A percentile compares a stretch with the other conserved stretches of the same genome.
phyloP scores from a whole-genome alignment of 129 eudicot genomes.

The Tanacetum coccineum region DNA sequence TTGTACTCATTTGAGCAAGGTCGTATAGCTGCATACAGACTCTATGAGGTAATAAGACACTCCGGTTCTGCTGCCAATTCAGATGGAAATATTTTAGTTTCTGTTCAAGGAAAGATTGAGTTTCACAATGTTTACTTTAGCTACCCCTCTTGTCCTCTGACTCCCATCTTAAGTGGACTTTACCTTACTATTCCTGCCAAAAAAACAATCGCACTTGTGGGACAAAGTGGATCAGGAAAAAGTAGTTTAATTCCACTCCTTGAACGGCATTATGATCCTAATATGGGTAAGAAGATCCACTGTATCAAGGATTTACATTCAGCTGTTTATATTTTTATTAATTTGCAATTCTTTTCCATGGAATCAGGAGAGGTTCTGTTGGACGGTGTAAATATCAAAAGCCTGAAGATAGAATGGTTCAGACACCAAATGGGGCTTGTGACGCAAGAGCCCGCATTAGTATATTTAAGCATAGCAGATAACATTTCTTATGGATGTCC shows the following conservation, averaged over 20 bases:
- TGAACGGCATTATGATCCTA: constrained; percentile 64
- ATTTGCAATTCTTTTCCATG: background rate
- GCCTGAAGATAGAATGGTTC: constrained; percentile 50
- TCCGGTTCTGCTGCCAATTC: constrained; percentile 32
- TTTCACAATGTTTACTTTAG: constrained; percentile 54
- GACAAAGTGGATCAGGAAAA: constrained; percentile 65
- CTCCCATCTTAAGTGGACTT: constrained; percentile 47
- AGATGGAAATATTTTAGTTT: constrained; percentile 43
- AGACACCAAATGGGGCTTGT: constrained; percentile 65
- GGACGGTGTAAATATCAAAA: constrained; percentile 53
- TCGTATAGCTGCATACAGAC: constrained; percentile 62
- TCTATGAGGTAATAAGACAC: constrained; percentile 57
- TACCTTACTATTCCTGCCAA: constrained; percentile 57
- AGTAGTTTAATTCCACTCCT: constrained; percentile 53
- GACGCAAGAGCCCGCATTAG: constrained; percentile 54
- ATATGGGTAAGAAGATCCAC: constrained; percentile 37
- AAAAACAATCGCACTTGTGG: constrained; percentile 54
- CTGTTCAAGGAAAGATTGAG: constrained; percentile 58
- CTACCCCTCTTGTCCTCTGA: constrained; percentile 46
- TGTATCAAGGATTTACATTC: background rate
- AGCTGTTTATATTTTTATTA: background rate
- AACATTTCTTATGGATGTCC: constrained; percentile 59
- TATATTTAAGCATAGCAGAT: constrained; percentile 45
- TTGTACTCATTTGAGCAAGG: constrained; percentile 58
- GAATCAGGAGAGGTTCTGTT: constrained; percentile 55